These are phyloP conservation scores for Juglanconis sp. DNA, from an alignment of 2,329 filamentous ascomycete genomes.

Conservation along the genomic window DNA sequence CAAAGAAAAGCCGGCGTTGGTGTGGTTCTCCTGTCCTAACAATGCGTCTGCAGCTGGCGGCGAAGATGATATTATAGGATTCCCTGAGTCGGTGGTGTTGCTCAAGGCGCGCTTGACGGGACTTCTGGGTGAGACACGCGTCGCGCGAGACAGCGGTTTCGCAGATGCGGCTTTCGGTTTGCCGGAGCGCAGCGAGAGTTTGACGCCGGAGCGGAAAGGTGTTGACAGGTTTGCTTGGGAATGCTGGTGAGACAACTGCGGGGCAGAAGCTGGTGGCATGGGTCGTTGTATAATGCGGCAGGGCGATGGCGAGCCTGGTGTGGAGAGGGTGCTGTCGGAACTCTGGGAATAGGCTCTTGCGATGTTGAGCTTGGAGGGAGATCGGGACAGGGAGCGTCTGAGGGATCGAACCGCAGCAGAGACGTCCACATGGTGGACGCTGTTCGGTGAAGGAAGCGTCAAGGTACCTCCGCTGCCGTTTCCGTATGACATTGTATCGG, in stretches of 20 bases:
- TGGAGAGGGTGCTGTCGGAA: conserved; percentile 49
- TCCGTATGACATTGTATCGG: conserved; percentile 53
- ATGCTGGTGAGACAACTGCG: conserved; percentile 28
- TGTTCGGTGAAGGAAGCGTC: conserved; percentile 82
- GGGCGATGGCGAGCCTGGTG: conserved; percentile 57
- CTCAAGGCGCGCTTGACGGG: conserved; percentile 76
- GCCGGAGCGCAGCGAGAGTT: conserved; percentile 62
- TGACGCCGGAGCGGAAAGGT: conserved; percentile 64
- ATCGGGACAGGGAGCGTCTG: conserved; percentile 83
- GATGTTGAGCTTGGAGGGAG: conserved; percentile 85
- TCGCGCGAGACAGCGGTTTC: conserved; percentile 52
- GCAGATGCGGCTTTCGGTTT: conserved; percentile 56
- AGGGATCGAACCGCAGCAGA: conserved; percentile 74
- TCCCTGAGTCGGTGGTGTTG: conserved; percentile 68
- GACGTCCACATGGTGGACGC: conserved; percentile 77
- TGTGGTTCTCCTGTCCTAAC: conserved; percentile 43
- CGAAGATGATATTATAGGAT: conserved; percentile 54
- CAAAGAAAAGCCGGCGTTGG: conserved; percentile 26
- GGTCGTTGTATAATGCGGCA: conserved; percentile 32
- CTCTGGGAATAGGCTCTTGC: conserved; percentile 45
- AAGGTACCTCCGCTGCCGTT: conserved; percentile 69
- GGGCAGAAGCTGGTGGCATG: conserved; percentile 39
- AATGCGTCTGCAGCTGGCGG: conserved; percentile 36
- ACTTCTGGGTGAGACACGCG: conserved; percentile 73
- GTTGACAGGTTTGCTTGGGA: conserved; percentile 54